Base-by-base conservation (phyloP, 768 basidiomycete species). In the Gloeophyllum trabeum region DNA sequence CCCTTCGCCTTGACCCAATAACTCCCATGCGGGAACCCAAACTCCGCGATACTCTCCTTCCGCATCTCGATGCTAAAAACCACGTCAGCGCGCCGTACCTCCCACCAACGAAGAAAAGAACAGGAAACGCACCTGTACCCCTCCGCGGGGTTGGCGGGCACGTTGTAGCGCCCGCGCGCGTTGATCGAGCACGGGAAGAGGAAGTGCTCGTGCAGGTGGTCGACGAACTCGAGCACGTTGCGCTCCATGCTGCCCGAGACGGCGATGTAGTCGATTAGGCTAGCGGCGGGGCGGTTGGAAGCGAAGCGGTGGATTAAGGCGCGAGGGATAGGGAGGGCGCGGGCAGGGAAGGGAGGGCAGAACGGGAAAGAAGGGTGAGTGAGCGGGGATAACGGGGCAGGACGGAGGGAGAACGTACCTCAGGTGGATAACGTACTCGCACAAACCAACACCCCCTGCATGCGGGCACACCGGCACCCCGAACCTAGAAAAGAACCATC, bases 171-270 rank as follows among this genome's bases (percentile, higher is more conserved):
- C 30, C 92, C 93, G 13, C 71, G 71, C 2, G 62, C 47, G 62
- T 93, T 96, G 65, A 97, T 89, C 14, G 87, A 83, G 52, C 86
- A 88, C 2, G 90, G 91, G 46, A 79, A 79, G 34, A 81, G 64
- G 63, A 96, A 98, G 57, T 96, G 87, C 54, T 97, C 90, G 61
- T 98, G 93, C 28, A 97, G 68, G 59, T 96, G 93, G 56, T 90
- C 82, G 24, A 81, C 84, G 48, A 76, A 88, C 60, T 90, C 92
- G 30, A 97, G 78, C 3, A 96, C 93, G 56, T 97, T 96, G 39
- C 86, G 76, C 50, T 93, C 90, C 81, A 93, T 93, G 16, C 80
- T 74, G 2, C 91, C 93, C 1, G 91, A 93, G 42, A 97, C 69
- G 46, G 75, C 77, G 51, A 98, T 86, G 55, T 93, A 97, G 61